A percentile compares a stretch with the other conserved stretches of the same genome.
Conservation (phyloP, 148 eudicot genomes). For the Diospyros kaki region DNA sequence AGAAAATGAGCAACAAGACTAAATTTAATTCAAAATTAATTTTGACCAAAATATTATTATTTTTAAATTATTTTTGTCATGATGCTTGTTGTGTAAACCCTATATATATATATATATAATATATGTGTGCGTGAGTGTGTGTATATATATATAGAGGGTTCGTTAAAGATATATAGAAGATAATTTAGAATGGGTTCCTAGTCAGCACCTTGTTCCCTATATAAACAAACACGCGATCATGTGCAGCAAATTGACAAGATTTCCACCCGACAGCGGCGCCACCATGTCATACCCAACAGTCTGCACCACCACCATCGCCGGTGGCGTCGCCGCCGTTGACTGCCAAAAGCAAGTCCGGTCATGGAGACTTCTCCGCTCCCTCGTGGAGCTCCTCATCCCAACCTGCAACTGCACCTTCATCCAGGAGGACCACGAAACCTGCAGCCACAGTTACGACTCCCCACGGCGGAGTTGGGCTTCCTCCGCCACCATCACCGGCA, state of each 20-base stretch:
- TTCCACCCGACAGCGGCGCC: background rate
- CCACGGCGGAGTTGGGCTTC: conserved; percentile 9
- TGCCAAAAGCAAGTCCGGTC: conserved; percentile 75
- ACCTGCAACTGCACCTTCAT: conserved; percentile 44
- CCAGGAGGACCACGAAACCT: conserved; percentile 11
- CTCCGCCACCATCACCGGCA: conserved; percentile 27
- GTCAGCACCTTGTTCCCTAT: background rate
- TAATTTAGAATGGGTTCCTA: background rate
- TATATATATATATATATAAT: too few relatives aligned
- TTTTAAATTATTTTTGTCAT: too few relatives aligned
- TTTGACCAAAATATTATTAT: too few relatives aligned
- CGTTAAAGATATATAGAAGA: background rate
- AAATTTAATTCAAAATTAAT: too few relatives aligned
- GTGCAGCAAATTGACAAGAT: background rate
- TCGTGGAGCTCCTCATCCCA: conserved; percentile 56
- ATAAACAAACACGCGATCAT: conserved; percentile 14
- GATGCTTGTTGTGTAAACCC: too few relatives aligned
- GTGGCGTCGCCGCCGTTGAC: conserved; percentile 50
- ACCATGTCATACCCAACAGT: conserved; percentile 19
- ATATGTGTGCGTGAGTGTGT: too few relatives aligned
- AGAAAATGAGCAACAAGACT: too few relatives aligned
- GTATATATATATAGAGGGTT: background rate
- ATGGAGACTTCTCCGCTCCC: conserved; percentile 67
- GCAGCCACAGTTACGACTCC: background rate
- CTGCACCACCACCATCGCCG: conserved; percentile 25